Evolutionary conservation across 257 asterid genomes (phyloP), one percentile per base, ranked within the genome.

Genomic region (Vinca minor): DNA sequence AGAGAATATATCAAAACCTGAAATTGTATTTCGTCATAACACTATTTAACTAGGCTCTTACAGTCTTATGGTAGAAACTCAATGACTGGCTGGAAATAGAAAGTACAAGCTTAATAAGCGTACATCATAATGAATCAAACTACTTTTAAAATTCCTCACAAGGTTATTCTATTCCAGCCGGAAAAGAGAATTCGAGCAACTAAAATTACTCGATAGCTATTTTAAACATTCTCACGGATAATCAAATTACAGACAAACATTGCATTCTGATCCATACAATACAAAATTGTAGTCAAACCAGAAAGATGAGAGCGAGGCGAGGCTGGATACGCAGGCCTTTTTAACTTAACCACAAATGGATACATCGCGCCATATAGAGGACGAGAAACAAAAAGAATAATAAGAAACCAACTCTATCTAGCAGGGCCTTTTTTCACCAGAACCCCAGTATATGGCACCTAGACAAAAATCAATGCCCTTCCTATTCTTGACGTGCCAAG

Each of bases 391-490:
- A n/a, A n/a, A n/a, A n/a, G n/a, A n/a, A 39, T n/a, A 13, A 8
- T 5, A 8, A 45, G 41, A 67, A 59, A 59, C 53, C 35, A 52
- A 59, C 26, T 57, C 74, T 74, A 70, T 78, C 64, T 53, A 47
- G 46, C 18, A 72, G 84, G 83, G 65, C 54, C 54, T 41, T 74
- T 57, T 38, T 54, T n/a, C n/a, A 62, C 65, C 44, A 59, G 20
- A 15, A 10, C 72, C 76, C 76, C 63, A 49, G 70, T 71, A 73
- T 77, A 59, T 52, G 74, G 76, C 62, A 72, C 79, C 75, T 72
- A 64, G 21, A 53, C 53, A 45, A 50, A 77, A 81, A 71, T 67
- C 62, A 69, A 71, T 65, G 76, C 80, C 83, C 49, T 55, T 65
- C 67, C 64, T 58, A n/a, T n/a, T n/a, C n/a, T n/a, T n/a, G 50